These are phyloP conservation scores for Postia placenta DNA, from an alignment of 768 basidiomycete species.

Conservation along the genomic window DNA sequence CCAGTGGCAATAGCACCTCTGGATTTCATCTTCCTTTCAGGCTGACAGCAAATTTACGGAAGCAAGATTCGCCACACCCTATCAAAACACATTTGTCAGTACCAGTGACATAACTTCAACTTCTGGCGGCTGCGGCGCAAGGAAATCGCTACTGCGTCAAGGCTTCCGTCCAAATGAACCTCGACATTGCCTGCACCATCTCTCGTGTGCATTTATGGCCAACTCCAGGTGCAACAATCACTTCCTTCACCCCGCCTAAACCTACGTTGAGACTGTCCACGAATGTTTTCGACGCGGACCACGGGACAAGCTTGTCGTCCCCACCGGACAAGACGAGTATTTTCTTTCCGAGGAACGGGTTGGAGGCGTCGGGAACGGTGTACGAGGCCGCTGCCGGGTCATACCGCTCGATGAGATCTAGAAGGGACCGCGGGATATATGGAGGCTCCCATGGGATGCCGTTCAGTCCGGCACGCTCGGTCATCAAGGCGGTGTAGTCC, in stretches of 20 bases:
- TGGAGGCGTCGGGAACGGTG: constrained; percentile 29
- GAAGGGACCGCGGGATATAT: constrained; percentile 49
- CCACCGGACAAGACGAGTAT: constrained; percentile 67
- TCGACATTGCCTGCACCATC: constrained; percentile 50
- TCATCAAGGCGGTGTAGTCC: constrained; percentile 54
- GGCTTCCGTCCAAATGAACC: constrained; percentile 22
- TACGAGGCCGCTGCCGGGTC: constrained; percentile 44
- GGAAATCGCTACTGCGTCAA: not conserved
- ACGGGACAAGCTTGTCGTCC: constrained; percentile 63
- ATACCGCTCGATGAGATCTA: constrained; percentile 36
- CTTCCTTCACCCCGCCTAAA: constrained; percentile 45
- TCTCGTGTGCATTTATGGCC: constrained; percentile 57
- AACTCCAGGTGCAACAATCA: constrained; percentile 45
- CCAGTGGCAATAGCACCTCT: no score
- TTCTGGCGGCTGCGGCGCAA: no score
- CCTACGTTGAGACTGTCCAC: constrained; percentile 52
- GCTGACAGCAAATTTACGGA: no score
- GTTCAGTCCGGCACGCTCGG: constrained; percentile 42
- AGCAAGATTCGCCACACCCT: no score
- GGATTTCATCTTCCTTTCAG: no score
- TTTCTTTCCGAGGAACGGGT: constrained; percentile 67
- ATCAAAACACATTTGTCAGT: no score
- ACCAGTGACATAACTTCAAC: no score
- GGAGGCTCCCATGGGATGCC: constrained; percentile 43
- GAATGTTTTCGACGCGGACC: constrained; percentile 48